Conservation (phyloP, 129 eudicot species). For the Helianthus tuberosus region DNA sequence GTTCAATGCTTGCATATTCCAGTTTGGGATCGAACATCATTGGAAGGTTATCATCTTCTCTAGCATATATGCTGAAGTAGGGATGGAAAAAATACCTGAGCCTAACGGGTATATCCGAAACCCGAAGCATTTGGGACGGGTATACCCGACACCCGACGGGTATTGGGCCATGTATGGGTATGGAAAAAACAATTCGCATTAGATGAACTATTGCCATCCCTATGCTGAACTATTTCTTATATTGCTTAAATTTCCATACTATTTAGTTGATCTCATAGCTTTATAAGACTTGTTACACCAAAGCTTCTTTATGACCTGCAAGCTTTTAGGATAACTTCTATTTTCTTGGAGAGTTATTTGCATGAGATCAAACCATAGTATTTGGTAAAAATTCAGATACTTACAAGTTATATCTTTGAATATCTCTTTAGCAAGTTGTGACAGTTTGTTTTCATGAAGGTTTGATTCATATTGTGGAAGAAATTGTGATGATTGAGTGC, state of each 20-base stretch:
- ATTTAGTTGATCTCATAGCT: background rate
- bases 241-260: background rate
- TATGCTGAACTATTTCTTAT: background rate
- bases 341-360: background rate
- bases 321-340: background rate
- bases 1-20: slow-evolving; percentile 76
- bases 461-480: slow-evolving; percentile 61
- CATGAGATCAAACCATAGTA: background rate
- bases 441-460: slow-evolving; percentile 34
- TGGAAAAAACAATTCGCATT: no score
- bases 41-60: slow-evolving; percentile 44
- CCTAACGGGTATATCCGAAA: no score
- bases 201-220: no score
- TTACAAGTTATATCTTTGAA: background rate
- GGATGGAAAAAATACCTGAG: no score
- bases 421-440: background rate
- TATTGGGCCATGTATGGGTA: no score
- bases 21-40: slow-evolving; percentile 58
- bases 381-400: background rate
- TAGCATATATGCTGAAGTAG: background rate
- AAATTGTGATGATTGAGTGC: slow-evolving; percentile 60
- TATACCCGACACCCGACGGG: no score
- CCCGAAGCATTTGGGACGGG: no score
- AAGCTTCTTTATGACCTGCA: background rate
- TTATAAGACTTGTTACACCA: background rate